phyloP scores from a whole-genome alignment of 1,139 yeast genomes.

The Hemisphaericaspora xylofermentans region DNA sequence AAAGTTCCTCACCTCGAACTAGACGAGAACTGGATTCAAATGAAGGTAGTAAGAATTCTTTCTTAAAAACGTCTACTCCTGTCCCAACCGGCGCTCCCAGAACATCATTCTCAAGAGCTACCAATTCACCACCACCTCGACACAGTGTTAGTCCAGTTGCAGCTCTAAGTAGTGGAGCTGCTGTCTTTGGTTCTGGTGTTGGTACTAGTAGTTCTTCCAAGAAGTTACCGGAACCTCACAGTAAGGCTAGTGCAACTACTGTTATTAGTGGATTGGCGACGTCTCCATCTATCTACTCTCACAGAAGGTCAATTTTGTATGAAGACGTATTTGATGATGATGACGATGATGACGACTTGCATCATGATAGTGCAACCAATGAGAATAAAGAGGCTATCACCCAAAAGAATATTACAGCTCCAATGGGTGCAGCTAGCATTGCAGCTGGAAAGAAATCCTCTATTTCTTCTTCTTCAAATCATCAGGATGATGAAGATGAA shows the following conservation, averaged over 20 bases:
- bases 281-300: conserved; percentile 33
- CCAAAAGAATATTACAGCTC: background rate
- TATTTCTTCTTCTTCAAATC: background rate
- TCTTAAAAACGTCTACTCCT: conserved; percentile 14
- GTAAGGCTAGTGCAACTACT: conserved; percentile 13
- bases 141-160: background rate
- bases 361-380: conserved; percentile 1
- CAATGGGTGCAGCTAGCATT: background rate
- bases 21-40: conserved; percentile 12
- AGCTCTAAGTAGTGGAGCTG: no score
- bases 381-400: conserved; percentile 3
- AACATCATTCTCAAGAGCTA: conserved; percentile 16
- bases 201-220: conserved; percentile 21
- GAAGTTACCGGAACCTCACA: conserved; percentile 7
- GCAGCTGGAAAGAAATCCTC: background rate
- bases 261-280: conserved; percentile 34
- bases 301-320: conserved; percentile 35
- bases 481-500: conserved; percentile 54
- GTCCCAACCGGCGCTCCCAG: conserved; percentile 20
- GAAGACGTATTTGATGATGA: conserved; percentile 55
- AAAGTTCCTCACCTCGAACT: conserved; percentile 23
- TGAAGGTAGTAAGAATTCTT: conserved; percentile 4
- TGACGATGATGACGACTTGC: conserved; percentile 27
- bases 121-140: background rate
- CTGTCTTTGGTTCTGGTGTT: no score